phyloP scores from a whole-genome alignment of 352 stramenopile species.

The Pythium plurisporium region DNA sequence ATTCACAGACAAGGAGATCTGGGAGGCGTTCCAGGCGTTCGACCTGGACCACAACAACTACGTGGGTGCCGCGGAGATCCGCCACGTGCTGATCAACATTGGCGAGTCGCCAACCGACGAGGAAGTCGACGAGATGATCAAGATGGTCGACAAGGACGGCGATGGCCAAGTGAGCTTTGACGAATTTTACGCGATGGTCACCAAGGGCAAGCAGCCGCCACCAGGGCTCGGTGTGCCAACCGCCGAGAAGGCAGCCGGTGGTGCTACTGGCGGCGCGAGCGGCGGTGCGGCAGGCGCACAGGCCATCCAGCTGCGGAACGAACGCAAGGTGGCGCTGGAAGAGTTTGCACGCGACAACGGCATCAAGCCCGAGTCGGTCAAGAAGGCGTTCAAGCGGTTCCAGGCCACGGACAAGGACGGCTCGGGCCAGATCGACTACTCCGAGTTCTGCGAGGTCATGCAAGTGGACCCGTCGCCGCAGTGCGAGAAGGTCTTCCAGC shows the following conservation, averaged over 20 bases:
- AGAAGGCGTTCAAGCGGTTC: constrained; percentile 96
- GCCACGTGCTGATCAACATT: constrained; percentile 95
- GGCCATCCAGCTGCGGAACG: constrained; percentile 91
- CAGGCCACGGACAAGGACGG: constrained; percentile 93
- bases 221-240: constrained; percentile 65
- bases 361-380: constrained; percentile 95
- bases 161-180: constrained; percentile 94
- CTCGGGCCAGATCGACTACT: constrained; percentile 95
- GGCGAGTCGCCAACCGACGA: constrained; percentile 93
- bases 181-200: constrained; percentile 96
- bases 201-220: constrained; percentile 89
- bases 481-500: constrained; percentile 91
- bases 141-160: constrained; percentile 94
- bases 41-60: constrained; percentile 97
- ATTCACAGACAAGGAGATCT: constrained; percentile 96
- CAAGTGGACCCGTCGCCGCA: constrained; percentile 90
- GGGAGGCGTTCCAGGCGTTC: constrained; percentile 92
- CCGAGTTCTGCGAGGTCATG: constrained; percentile 96
- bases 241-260: constrained; percentile 27
- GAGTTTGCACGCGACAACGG: constrained; percentile 94
- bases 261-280: constrained; percentile 22
- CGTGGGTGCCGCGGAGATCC: constrained; percentile 92
- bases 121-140: constrained; percentile 96
- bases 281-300: constrained; percentile 39
- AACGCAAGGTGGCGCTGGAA: constrained; percentile 87